Base-by-base conservation (phyloP, 2,329 filamentous ascomycete genomes). In the Aschersonia sp. region DNA sequence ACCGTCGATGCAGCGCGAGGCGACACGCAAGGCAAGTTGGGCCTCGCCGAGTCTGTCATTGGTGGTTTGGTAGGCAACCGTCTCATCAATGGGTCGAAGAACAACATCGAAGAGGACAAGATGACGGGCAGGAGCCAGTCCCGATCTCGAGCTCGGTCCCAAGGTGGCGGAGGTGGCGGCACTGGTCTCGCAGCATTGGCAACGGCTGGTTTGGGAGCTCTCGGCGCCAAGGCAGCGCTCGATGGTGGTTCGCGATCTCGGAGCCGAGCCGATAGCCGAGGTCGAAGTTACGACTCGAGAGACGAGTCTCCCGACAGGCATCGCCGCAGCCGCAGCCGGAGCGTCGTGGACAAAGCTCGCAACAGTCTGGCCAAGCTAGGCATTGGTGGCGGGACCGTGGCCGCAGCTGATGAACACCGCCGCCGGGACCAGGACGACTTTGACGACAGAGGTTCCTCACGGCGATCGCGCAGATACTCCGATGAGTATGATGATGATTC, bases 31-130 rank as follows among this genome's bases (percentile, higher is more conserved):
- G 82, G 88, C 67, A 94, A 88, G 66, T 79, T 87, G 44, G 85
- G 92, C 57, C 75, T 95, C 48, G 73, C 88, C 41, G 87, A 94
- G 63, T 86, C 89, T 39, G 88, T 94, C 48, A 77, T 96, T 50
- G 89, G 88, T 58, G 90, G 90, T 63, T 75, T 96, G 43, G 79
- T 90, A 33, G 85, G 87, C 43, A 94, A 88, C 65, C 83, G 86
- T 47, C 69, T 95, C 51, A 78, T 94, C 61, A 89, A 95, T 59
- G 89, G 89, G 22, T 79, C 84, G 44, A 75, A 72, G 67, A 78
- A 71, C 63, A 78, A 75, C 59, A 83, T 79, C 61, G 80, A 72
- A 58, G 78, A 72, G 68, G 81, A 75, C 63, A 68, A 65, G 51
- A 63, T 63, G 43, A 78, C 73, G 0, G 76, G 78, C 12, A 74